A percentile compares a stretch with the other conserved stretches of the same genome.
Conservation (phyloP, 805 yeast species). For the Candida nanaspora region DNA sequence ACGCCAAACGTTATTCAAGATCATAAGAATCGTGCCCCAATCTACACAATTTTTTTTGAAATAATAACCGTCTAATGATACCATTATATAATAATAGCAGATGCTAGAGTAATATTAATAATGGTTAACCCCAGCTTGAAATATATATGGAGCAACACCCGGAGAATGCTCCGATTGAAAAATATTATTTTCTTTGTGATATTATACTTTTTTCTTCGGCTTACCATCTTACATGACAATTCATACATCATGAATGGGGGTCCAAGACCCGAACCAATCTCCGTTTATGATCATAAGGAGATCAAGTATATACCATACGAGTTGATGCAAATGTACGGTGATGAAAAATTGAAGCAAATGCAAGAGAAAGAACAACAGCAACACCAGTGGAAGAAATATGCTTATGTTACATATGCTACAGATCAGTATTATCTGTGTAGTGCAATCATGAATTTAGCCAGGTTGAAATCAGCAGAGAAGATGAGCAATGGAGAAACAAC, state of each 20-base stretch:
- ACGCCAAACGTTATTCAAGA: too few relatives aligned
- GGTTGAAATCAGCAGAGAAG: constrained; percentile 22
- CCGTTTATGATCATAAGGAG: neutral
- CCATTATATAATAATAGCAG: too few relatives aligned
- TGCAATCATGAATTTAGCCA: constrained; percentile 40
- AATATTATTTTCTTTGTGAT: neutral
- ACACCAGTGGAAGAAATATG: constrained; percentile 35
- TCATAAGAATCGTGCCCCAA: too few relatives aligned
- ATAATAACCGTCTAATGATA: too few relatives aligned
- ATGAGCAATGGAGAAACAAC: constrained; percentile 8
- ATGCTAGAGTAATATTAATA: too few relatives aligned
- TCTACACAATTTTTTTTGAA: too few relatives aligned
- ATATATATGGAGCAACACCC: too few relatives aligned
- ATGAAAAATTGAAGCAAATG: neutral
- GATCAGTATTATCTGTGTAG: constrained; percentile 42
- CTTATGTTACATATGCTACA: constrained; percentile 60
- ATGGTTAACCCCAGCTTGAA: too few relatives aligned
- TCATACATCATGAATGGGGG: neutral
- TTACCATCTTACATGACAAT: neutral
- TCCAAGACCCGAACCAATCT: neutral
- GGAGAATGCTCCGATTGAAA: neutral
- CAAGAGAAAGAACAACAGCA: neutral
- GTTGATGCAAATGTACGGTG: neutral
- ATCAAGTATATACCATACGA: neutral
- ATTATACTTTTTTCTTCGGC: neutral